A percentile compares a stretch with the other conserved stretches of the same genome.
Evolutionary conservation across 139 green algal species (phyloP).

Genomic region (Penium margaritaceum): DNA sequence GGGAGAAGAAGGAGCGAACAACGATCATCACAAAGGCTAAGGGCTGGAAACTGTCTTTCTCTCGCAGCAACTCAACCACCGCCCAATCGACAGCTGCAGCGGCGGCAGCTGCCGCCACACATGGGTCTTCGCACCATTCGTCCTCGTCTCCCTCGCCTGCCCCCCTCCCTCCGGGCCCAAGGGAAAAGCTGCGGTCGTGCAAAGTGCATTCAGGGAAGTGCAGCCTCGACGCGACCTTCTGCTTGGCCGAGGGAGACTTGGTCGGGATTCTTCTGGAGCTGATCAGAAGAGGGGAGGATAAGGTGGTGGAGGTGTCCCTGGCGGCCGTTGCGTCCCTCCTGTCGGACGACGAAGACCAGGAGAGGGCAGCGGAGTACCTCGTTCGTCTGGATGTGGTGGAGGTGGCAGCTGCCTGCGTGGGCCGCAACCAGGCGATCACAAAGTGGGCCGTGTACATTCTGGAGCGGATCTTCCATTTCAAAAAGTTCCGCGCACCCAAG

Average conservation of each 20-base stretch:
- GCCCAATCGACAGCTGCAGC: no score
- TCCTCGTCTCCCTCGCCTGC: no score
- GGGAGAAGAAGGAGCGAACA: no score
- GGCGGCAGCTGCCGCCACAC: no score
- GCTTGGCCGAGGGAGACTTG: constrained; percentile 21
- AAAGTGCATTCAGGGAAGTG: constrained; percentile 24
- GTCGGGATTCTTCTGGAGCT: constrained; percentile 21
- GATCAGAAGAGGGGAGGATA: background rate
- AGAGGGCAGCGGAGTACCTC: constrained; percentile 22
- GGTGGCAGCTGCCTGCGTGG: constrained; percentile 1
- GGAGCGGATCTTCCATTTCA: constrained; percentile 15
- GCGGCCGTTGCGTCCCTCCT: constrained; percentile 11
- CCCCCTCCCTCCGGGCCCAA: no score
- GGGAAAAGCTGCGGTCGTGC: constrained; percentile 8
- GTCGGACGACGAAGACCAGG: constrained; percentile 20
- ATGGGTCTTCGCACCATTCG: no score
- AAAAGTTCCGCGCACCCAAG: constrained; percentile 24
- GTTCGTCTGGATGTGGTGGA: constrained; percentile 21
- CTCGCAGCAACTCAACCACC: background rate
- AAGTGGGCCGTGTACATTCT: constrained; percentile 21
- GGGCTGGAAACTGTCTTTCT: constrained; percentile 2
- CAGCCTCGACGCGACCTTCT: constrained; percentile 29
- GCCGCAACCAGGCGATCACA: background rate
- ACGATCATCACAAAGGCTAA: no score
- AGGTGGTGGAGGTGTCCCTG: constrained; percentile 11